Evolutionary conservation across 495 filamentous ascomycete species (phyloP).

Genomic region (Platismatia glauca): DNA sequence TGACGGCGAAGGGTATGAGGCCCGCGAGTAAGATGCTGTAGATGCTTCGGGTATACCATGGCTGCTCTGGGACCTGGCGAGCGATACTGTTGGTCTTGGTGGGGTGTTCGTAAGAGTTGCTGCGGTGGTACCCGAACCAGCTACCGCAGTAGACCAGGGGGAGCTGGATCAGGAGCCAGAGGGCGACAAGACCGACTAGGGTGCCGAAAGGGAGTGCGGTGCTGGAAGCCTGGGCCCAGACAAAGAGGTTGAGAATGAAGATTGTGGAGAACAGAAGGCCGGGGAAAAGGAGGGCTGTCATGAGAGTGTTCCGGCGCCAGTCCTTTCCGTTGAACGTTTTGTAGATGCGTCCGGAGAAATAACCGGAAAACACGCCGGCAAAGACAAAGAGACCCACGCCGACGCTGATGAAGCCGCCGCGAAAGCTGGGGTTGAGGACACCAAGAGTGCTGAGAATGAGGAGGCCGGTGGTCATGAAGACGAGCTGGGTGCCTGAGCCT

Average conservation of each 20-base stretch:
- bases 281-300: slow-evolving; percentile 78
- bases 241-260: slow-evolving; percentile 84
- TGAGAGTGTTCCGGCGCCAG: slow-evolving; percentile 73
- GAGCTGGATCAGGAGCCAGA: slow-evolving; percentile 87
- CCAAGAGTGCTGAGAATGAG: slow-evolving; percentile 74
- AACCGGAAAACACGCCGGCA: slow-evolving; percentile 85
- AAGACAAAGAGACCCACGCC: slow-evolving; percentile 81
- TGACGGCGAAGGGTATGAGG: slow-evolving; percentile 80
- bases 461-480: slow-evolving; percentile 77
- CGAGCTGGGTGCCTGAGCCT: slow-evolving; percentile 81
- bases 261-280: slow-evolving; percentile 70
- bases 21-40: slow-evolving; percentile 65
- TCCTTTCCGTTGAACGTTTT: slow-evolving; percentile 75
- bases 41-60: slow-evolving; percentile 65
- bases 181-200: slow-evolving; percentile 60
- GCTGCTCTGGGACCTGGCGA: slow-evolving; percentile 67
- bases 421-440: slow-evolving; percentile 81
- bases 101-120: slow-evolving; percentile 72
- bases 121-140: slow-evolving; percentile 65
- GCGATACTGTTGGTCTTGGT: slow-evolving; percentile 69
- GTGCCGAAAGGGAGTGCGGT: slow-evolving; percentile 87
- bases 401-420: slow-evolving; percentile 84
- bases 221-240: slow-evolving; percentile 87
- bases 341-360: slow-evolving; percentile 78
- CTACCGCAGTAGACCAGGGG: slow-evolving; percentile 82